These are phyloP conservation scores for Colletotrichum tamarilloi DNA, from an alignment of 2,329 filamentous ascomycete genomes.

Conservation along the genomic window DNA sequence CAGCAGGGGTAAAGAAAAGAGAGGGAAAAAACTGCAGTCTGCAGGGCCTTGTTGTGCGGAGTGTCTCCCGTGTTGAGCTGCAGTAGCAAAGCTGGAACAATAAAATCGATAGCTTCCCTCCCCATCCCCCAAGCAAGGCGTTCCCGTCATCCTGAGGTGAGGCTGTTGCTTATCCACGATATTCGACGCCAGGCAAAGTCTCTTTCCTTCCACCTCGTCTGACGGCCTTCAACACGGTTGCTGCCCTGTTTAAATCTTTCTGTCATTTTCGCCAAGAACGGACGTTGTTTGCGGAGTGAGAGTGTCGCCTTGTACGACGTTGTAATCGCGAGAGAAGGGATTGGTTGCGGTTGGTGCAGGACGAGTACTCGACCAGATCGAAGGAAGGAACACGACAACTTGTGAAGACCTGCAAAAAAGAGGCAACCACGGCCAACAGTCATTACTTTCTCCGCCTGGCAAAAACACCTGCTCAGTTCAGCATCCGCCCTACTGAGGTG, in stretches of 20 bases:
- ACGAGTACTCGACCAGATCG: neutral
- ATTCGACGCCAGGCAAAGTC: neutral
- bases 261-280: conserved; percentile 13
- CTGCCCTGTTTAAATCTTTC: neutral
- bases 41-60: conserved; percentile 21
- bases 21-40: conserved; percentile 10
- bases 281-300: conserved; percentile 4
- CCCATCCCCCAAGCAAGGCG: neutral
- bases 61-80: conserved; percentile 24
- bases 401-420: neutral
- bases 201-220: neutral
- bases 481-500: neutral
- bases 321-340: conserved; percentile 7
- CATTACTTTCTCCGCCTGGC: neutral
- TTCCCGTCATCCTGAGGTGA: conserved; percentile 12
- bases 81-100: conserved; percentile 10
- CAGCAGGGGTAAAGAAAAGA: conserved; percentile 19
- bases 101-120: conserved; percentile 23
- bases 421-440: conserved; percentile 1
- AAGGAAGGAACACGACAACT: conserved; percentile 8
- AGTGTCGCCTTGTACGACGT: neutral
- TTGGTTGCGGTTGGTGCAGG: neutral
- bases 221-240: neutral
- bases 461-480: neutral
- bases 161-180: conserved; percentile 31